Evolutionary conservation across 257 asterid genomes (phyloP).

Genomic region (Plantago ovata): DNA sequence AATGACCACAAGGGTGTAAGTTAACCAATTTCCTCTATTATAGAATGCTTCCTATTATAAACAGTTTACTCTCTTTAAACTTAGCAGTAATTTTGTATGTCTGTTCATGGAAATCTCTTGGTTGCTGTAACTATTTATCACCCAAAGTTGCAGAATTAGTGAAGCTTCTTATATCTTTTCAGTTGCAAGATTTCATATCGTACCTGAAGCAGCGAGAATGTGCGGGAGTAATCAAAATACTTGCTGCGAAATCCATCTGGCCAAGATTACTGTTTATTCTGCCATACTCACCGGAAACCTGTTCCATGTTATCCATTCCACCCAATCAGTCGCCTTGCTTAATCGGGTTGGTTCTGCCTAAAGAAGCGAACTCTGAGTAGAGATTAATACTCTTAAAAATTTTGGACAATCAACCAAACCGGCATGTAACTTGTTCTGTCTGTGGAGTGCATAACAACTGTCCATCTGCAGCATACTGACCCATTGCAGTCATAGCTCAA

Average conservation of each 20-base stretch:
- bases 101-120: no score
- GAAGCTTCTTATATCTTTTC: constrained; percentile 16
- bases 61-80: constrained; percentile 5
- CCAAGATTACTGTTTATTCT: constrained; percentile 81
- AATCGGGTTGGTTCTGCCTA: constrained; percentile 77
- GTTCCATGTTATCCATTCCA: constrained; percentile 70
- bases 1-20: constrained; percentile 93
- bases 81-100: not conserved
- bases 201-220: constrained; percentile 95
- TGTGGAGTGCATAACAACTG: not conserved
- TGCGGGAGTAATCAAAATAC: constrained; percentile 92
- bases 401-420: constrained; percentile 11
- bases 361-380: constrained; percentile 57
- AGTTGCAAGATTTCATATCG: constrained; percentile 78
- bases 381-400: not conserved
- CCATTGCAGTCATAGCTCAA: no score
- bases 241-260: constrained; percentile 69
- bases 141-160: not conserved
- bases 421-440: not conserved
- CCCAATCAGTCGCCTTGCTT: constrained; percentile 77
- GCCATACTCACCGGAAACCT: constrained; percentile 65
- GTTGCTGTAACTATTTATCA: no score
- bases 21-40: constrained; percentile 12
- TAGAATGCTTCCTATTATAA: not conserved
- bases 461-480: no score